Evolutionary conservation across 345 rosid species (phyloP).

Genomic region (Corymbia maculata): DNA sequence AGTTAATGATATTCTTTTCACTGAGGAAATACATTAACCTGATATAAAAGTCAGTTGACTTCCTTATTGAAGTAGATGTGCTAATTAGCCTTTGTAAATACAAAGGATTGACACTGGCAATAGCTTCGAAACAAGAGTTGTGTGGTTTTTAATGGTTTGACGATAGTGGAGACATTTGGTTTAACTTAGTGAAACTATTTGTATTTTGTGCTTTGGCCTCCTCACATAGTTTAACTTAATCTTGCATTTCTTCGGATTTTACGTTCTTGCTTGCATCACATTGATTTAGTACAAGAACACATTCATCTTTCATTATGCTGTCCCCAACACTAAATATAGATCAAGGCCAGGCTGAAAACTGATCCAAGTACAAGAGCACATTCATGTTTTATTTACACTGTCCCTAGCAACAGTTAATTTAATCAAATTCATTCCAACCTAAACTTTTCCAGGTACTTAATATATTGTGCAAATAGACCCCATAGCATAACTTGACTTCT

Average conservation of each 20-base stretch:
- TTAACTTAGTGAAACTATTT: not conserved
- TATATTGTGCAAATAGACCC: not conserved
- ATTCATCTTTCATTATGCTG: not conserved
- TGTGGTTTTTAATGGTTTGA: not conserved
- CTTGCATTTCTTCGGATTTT: rapidly evolving
- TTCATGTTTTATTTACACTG: not conserved
- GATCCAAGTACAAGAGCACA: not conserved
- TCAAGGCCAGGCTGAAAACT: not conserved
- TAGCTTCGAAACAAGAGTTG: not conserved
- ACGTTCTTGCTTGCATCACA: not conserved
- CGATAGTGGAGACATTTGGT: not conserved
- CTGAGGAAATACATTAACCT: not conserved
- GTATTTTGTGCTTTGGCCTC: not conserved
- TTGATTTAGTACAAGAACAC: not conserved
- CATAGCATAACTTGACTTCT: not conserved
- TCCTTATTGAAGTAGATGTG: not conserved
- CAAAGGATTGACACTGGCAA: not conserved
- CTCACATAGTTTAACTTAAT: not conserved
- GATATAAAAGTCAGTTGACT: not conserved
- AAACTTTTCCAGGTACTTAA: not conserved
- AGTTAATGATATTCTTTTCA: not conserved
- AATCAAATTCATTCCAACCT: not conserved
- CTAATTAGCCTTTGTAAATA: not conserved
- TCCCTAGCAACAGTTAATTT: not conserved
- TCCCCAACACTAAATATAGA: not conserved